Evolutionary conservation across 179 eudicot genomes (phyloP), one percentile per base, ranked within the genome.

Genomic region (Amaranthus tricolor): DNA sequence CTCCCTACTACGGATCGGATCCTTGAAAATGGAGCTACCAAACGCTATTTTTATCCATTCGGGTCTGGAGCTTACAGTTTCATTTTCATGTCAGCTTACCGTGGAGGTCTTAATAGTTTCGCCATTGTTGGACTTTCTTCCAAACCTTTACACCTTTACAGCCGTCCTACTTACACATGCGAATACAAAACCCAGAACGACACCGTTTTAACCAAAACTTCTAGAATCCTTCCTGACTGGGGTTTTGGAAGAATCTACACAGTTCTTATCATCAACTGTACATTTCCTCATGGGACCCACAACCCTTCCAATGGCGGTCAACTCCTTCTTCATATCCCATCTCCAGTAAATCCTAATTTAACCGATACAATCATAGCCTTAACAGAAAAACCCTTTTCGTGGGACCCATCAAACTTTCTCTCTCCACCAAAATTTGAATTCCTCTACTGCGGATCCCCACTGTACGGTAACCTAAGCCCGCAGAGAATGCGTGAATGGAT

Each of bases 401-500:
- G 77, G 77, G 66, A 80, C 65, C 77, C 56, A 0, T 31, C 75
- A 8, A 20, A 58, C 1, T 90, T 70, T 54, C 14, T 52, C 6
- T 64, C 81, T 2, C 74, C 84, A 2, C 87, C 89, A 2, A 84
- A 84, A 60, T 93, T 89, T 78, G 95, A 93, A 48, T 93, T 78
- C 72, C 70, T 93, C 13, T 91, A 91, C 60, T 93, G 98, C 20
- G 98, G 98, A 2, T 89, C 97, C 7, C 77, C 96, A 0, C 43
- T 93, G 40, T 93, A 82, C 57, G 98, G 98, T 9, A 59, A 84
- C 66, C 80, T 93, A 57, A 87, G 88, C 49, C 96, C 97, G 0
- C 91, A 91, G 80, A 75, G 98, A 49, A 75, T 93, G 5, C 85
- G 98, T 0, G 98, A 93, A 56, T 93, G 98, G 97, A 8, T 93